Evolutionary conservation across 345 rosid species (phyloP), one percentile per base, ranked within the genome.

Genomic region (Abelmoschus esculentus): DNA sequence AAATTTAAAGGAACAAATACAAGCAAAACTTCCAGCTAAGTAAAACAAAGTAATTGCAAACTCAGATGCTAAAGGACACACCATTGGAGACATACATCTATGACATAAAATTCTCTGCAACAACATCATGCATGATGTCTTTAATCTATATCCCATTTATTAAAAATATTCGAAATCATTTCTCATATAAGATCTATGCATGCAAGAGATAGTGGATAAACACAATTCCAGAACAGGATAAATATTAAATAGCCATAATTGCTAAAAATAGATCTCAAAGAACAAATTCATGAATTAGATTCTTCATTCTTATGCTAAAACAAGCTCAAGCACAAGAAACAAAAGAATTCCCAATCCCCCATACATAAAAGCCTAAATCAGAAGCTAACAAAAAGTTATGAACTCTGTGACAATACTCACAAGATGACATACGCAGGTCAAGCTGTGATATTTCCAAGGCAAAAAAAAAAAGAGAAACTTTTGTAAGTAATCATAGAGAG

Each of bases 371-470:
- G 18, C 44, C 18, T 18, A 56, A 59, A 19, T 26, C 28, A 65
- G 62, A 75, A 70, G 15, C 28, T 10, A 60, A 70, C 61, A 73
- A 38, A 54, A 67, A 52, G 17, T 36, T 11, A 18, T 11, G 15
- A 66, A 28, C 40, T 47, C 29, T 66, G 42, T 47, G 10, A 17
- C 42, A 47, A 15, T 14, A 28, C 56, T 47, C 57, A 46, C 31
- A 26, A 56, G 40, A 66, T 46, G 53, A 28, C 10, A 29, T 2
- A 28, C 15, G 17, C 59, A 70, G 56, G 9, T 63, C 70, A 53
- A 54, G n/a, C 26, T 9, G 8, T n/a, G 38, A 57, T 29, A 47
- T 17, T 61, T 47, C 31, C 63, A 28, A 62, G 26, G 3, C 14
- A n/a, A n/a, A n/a, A n/a, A n/a, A 19, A 72, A 44, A 56, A 31